Conservation (phyloP, 495 filamentous ascomycete species). For the Penicillium bovifimosum region DNA sequence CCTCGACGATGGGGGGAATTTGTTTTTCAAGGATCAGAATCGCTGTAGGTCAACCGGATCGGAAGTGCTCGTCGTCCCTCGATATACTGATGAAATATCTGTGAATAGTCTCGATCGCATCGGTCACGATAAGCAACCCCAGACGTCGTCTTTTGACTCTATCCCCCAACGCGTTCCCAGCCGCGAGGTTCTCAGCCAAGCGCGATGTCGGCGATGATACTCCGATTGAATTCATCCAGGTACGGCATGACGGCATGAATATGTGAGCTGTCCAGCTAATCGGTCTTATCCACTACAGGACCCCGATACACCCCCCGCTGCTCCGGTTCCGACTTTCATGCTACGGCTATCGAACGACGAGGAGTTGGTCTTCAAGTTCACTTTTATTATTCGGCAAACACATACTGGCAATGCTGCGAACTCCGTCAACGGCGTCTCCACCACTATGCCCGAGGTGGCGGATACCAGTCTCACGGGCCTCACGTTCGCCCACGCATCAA, state of each 20-base stretch:
- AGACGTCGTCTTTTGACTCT: slow-evolving; percentile 71
- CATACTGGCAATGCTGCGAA: slow-evolving; percentile 39
- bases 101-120: slow-evolving; percentile 73
- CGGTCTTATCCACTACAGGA: slow-evolving; percentile 52
- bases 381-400: slow-evolving; percentile 74
- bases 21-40: slow-evolving; percentile 87
- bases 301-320: slow-evolving; percentile 57
- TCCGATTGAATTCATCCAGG: slow-evolving; percentile 88
- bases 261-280: background rate
- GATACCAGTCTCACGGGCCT: slow-evolving; percentile 84
- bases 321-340: slow-evolving; percentile 64
- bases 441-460: slow-evolving; percentile 40
- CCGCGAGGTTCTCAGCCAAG: slow-evolving; percentile 70
- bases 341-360: slow-evolving; percentile 85
- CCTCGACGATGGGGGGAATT: slow-evolving; percentile 74
- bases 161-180: slow-evolving; percentile 83
- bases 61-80: background rate
- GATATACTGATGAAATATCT: slow-evolving; percentile 11
- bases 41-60: slow-evolving; percentile 54
- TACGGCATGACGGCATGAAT: slow-evolving; percentile 25
- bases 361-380: slow-evolving; percentile 87
- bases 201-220: slow-evolving; percentile 68
- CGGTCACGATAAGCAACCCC: slow-evolving; percentile 71
- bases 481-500: slow-evolving; percentile 87
- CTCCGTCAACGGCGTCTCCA: slow-evolving; percentile 46